Conservation (phyloP, 768 basidiomycete species). For the Dentipellis sp. region DNA sequence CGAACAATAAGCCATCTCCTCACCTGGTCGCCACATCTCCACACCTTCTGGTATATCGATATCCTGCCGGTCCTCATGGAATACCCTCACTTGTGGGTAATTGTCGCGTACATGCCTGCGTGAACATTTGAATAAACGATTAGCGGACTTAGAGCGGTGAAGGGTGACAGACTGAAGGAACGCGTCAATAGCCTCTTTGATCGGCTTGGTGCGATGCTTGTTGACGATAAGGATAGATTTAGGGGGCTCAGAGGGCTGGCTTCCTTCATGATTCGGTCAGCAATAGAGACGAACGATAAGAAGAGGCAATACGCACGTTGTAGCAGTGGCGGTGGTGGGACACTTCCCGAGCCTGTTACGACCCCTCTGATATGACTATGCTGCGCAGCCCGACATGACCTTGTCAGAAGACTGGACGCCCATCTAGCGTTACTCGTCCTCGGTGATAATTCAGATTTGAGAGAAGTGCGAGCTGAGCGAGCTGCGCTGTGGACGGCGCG, state of each 20-base stretch:
- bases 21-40: conserved; percentile 51
- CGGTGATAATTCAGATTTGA: too few relatives aligned
- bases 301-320: too few relatives aligned
- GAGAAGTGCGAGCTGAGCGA: too few relatives aligned
- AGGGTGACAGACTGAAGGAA: conserved; percentile 48
- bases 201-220: conserved; percentile 70
- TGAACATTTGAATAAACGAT: conserved; percentile 1
- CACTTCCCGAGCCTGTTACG: too few relatives aligned
- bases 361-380: too few relatives aligned
- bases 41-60: conserved; percentile 31
- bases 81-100: conserved; percentile 23
- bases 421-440: too few relatives aligned
- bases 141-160: neutral
- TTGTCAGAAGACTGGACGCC: too few relatives aligned
- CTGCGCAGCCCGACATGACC: too few relatives aligned
- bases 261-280: neutral
- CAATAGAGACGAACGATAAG: too few relatives aligned
- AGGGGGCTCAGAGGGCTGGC: conserved; percentile 22
- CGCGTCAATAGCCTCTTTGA: conserved; percentile 66
- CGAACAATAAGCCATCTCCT: conserved; percentile 9
- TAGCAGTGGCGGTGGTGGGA: too few relatives aligned
- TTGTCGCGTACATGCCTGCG: conserved; percentile 21
- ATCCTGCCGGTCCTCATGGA: conserved; percentile 34
- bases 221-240: conserved; percentile 70
- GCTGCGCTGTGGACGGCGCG: too few relatives aligned